Conservation (phyloP, 768 basidiomycete species). For the Hericium erinaceus region DNA sequence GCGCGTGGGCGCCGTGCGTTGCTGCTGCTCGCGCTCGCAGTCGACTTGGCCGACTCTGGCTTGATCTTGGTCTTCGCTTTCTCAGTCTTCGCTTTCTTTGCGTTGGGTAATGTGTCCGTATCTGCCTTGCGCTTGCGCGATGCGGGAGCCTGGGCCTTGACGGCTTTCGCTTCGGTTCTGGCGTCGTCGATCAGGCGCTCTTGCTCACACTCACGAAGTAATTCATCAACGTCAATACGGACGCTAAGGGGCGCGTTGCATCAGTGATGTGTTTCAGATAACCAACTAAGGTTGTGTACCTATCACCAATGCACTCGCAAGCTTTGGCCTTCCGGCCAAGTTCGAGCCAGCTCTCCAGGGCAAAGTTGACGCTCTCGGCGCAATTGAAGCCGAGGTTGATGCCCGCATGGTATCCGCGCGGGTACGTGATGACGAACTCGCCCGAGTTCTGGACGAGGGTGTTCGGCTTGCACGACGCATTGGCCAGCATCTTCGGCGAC, state of each 20-base stretch:
- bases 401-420: slow-evolving; percentile 91
- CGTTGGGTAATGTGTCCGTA: slow-evolving; percentile 30
- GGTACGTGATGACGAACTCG: slow-evolving; percentile 96
- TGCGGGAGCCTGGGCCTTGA: slow-evolving; percentile 4
- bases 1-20: too few relatives aligned
- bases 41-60: slow-evolving; percentile 4
- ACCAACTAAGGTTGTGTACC: slow-evolving; percentile 30
- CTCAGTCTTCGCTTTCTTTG: too few relatives aligned
- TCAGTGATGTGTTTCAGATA: slow-evolving; percentile 6
- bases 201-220: slow-evolving; percentile 57
- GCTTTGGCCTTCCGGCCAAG: slow-evolving; percentile 73
- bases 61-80: slow-evolving; percentile 29
- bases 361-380: slow-evolving; percentile 96
- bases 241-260: slow-evolving; percentile 43
- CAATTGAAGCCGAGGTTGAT: slow-evolving; percentile 96
- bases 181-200: slow-evolving; percentile 26
- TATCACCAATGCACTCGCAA: slow-evolving; percentile 66
- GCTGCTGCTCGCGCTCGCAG: slow-evolving; percentile 8
- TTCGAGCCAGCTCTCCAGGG: slow-evolving; percentile 89
- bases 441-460: slow-evolving; percentile 84
- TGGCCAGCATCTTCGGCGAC: slow-evolving; percentile 74
- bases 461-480: slow-evolving; percentile 76
- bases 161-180: slow-evolving; percentile 11
- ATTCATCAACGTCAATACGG: slow-evolving; percentile 84
- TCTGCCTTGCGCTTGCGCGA: slow-evolving; percentile 32